Percentiles rank a stretch among this genome's conserved stretches.
Conservation (phyloP, 768 basidiomycete species). For the Rhizopogon roseolus region DNA sequence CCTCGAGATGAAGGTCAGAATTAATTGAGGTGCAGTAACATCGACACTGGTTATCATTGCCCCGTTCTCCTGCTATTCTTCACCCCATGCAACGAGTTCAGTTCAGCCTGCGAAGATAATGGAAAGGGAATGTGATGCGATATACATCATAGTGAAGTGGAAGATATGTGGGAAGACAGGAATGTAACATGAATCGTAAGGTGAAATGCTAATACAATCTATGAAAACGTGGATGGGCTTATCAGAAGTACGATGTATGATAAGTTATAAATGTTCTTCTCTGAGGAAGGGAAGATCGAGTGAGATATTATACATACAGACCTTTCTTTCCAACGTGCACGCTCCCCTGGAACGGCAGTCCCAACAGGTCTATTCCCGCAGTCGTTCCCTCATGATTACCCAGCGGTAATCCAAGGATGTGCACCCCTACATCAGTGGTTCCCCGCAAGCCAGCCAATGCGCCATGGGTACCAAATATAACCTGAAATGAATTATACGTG, state of each 20-base stretch:
- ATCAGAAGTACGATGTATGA: background rate
- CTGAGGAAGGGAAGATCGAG: background rate
- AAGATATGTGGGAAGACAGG: background rate
- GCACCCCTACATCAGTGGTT: constrained; percentile 52
- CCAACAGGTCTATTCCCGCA: constrained; percentile 44
- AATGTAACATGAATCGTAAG: background rate
- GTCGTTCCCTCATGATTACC: constrained; percentile 16
- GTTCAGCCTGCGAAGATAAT: background rate
- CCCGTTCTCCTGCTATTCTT: background rate
- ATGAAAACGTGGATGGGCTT: background rate
- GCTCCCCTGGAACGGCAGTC: constrained; percentile 63
- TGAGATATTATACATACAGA: background rate
- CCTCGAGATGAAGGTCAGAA: background rate
- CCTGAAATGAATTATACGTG: constrained; percentile 31
- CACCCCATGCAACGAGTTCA: background rate
- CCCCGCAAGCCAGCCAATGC: constrained; percentile 69
- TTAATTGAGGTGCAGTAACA: background rate
- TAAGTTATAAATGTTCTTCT: background rate
- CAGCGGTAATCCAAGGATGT: constrained; percentile 58
- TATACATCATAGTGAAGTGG: background rate
- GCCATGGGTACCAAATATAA: constrained; percentile 62
- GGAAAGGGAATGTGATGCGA: background rate
- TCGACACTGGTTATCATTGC: background rate
- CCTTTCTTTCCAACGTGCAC: constrained; percentile 61
- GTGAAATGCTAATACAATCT: background rate